Base-by-base conservation (phyloP, 139 green algal genomes). In the Picocystis salinarum region DNA sequence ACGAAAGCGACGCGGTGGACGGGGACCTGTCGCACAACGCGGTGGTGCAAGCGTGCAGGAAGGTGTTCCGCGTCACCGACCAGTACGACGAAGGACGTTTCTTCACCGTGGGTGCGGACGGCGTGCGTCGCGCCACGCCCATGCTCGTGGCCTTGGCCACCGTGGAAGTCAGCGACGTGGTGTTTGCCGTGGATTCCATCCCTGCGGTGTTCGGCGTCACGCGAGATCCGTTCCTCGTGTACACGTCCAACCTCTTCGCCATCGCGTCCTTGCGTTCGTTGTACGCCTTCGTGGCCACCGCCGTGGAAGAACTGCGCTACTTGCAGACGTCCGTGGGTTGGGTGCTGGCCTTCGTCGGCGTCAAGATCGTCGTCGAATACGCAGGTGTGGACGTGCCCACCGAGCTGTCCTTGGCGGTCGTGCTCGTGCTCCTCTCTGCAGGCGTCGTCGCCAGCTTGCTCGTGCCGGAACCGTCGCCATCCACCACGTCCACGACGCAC, bases 111-210 rank as follows among this genome's bases (percentile, higher is more conserved):
- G 30, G 29, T 13, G 39, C 24, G n/a, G 30, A 73, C 30, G 69
- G 67, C 18, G 52, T 58, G 26, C 45, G 46, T 1, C 39, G 70
- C 9, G 81, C 75, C 5, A 96, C 87, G 4, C 87, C 86, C 22
- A 62, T 96, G 39, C 67, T 97, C 24, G 62, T 96, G 2, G 76
- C 81, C 12, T 70, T 97, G 17, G 69, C 76, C 1, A 79, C 93
- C 1, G 56, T 96, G 2, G 87, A 96, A 69, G 54, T 96, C 18
- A 74, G 46, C 10, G 87, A 97, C 45, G 74, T 97, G 0, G 66
- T 95, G 3, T 97, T 97, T 65, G 87, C 87, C 6, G 87, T 96
- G 1, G 83, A 93, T 50, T 91, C 78, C 9, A 83, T 92, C 15
- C 80, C 76, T 1, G 58, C 73, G 51, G 75, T 93, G 13, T 94